Base-by-base conservation (phyloP, 148 eudicot genomes). In the Euryodendron excelsum region DNA sequence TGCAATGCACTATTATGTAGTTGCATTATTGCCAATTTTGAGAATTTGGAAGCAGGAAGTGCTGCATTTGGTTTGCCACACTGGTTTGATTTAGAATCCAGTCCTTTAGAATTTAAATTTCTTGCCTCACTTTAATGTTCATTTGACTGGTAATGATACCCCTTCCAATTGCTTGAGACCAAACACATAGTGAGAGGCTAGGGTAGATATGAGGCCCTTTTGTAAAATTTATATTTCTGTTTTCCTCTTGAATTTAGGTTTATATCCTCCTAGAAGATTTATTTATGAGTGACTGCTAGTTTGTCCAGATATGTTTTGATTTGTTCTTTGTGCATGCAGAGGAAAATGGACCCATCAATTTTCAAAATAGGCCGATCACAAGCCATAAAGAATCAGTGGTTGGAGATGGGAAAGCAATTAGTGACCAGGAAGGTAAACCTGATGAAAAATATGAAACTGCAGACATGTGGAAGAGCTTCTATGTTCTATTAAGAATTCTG, bases 341-440 rank as follows among this genome's bases (percentile, higher is more conserved):
- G 84, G 77, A 91, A 91, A 86, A 58, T 91, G 69, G 89, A 84
- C 58, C 76, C 93, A 13, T 62, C 89, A 9, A 79, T 90, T 74
- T 89, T 79, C 71, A 88, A 85, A 80, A 90, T 90, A 68, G 94
- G 98, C 37, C 73, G 77, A 41, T 72, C 87, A 28, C 93, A 89
- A 58, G 97, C 94, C 8, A 85, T 90, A 79, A 93, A 91, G 83
- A 96, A 93, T 72, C 89, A 86, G 84, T 95, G 96, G 97, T 85
- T 91, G 21, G 91, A 90, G 78, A 86, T 89, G 79, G 93, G 84
- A 65, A 90, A 91, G 64, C 76, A 85, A 79, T 81, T 82, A 36
- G 92, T 90, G 39, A 74, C 84, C 7, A 80, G 93, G 73, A 93
- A 86, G 98, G 97, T 91, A 82, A 79, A 52, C 45, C 21, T 50